phyloP scores from a whole-genome alignment of 306 rosid species.

The Rosa lucieae region DNA sequence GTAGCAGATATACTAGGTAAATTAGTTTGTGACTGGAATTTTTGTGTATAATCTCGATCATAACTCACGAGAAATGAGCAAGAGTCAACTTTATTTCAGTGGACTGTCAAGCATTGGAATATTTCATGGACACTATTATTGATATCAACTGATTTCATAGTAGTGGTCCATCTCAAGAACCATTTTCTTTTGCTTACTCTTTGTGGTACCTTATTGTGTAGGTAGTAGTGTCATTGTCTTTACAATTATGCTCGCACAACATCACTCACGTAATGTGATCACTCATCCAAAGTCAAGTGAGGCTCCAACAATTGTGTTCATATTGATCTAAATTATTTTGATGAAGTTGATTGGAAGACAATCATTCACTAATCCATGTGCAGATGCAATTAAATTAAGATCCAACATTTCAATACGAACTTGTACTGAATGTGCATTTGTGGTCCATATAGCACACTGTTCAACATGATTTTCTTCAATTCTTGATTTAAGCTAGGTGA shows the following conservation, averaged over 20 bases:
- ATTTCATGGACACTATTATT: not conserved
- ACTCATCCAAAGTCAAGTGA: not conserved
- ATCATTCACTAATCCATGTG: not conserved
- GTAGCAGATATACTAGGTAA: not conserved
- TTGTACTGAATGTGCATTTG: not conserved
- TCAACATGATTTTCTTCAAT: not conserved
- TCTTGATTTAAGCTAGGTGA: not conserved
- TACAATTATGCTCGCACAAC: not conserved
- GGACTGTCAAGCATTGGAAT: not conserved
- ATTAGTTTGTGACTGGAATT: not conserved
- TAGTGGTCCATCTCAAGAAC: not conserved
- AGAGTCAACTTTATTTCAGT: not conserved
- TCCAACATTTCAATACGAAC: not conserved
- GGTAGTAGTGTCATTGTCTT: conserved; percentile 6
- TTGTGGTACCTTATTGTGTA: not conserved
- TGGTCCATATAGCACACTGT: not conserved
- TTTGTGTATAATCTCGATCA: not conserved
- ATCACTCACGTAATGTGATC: not conserved
- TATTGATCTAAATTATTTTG: not conserved
- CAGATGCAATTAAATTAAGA: not conserved
- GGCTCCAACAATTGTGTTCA: not conserved
- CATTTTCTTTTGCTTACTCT: not conserved
- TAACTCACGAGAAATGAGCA: not conserved
- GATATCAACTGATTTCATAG: not conserved
- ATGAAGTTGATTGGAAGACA: not conserved